Evolutionary conservation across 2,329 filamentous ascomycete genomes (phyloP), one percentile per base, ranked within the genome.

Genomic region (Trichoderma atroviride): DNA sequence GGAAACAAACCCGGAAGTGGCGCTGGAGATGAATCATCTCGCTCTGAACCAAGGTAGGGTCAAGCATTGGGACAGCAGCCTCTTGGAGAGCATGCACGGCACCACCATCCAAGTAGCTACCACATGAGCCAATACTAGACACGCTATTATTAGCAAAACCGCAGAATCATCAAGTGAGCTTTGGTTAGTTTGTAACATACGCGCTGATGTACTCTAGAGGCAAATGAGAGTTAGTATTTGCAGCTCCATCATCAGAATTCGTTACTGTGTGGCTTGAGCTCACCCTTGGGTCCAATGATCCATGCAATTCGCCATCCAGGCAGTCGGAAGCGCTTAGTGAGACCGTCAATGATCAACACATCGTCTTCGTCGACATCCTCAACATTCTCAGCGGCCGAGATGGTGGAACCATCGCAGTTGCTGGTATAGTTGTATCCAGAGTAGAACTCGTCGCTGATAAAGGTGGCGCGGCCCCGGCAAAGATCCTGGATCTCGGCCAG

Each of bases 381-480:
- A 60, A 98, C 88, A 79, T 98, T 97, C 77, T 93, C 91, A 5
- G 95, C 95, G 10, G 94, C 91, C 61, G 91, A 94, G 78, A 97
- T 93, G 55, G 95, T 96, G 35, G 87, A 89, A 50, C 95, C 95
- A 77, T 97, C 94, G 79, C 95, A 98, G 82, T 94, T 86, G 74
- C 89, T 92, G 43, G 93, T 96, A 83, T 98, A 98, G 83, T 97
- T 97, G 85, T 97, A 98, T 27, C 94, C 93, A 13, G 90, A 90
- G 83, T 98, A 98, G 85, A 98, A 98, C 81, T 98, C 95, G 77
- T 98, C 95, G 82, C 94, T 93, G 79, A 98, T 94, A 68, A 98
- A 85, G 0, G 95, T 98, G 3, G 94, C 94, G 67, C 94, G 89
- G 74, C 94, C 92, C 77, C 94, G 90, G 84, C 94, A 97, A 75